phyloP scores from a whole-genome alignment of 1,139 yeast species.

The Yamadazyma diospyri region DNA sequence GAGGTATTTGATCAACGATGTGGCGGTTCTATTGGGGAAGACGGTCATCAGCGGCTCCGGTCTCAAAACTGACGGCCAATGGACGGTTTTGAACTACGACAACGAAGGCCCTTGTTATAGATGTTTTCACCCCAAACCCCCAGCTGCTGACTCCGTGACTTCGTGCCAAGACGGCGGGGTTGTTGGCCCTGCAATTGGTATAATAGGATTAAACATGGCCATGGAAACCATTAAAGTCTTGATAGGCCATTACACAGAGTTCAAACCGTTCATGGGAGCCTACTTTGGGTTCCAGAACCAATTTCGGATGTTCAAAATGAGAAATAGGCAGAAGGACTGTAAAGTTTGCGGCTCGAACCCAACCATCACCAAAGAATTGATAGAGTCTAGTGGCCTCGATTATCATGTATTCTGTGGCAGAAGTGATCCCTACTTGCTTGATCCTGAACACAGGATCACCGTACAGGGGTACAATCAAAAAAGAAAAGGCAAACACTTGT shows the following conservation, averaged over 20 bases:
- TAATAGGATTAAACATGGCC: constrained; percentile 88
- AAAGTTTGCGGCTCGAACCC: constrained; percentile 58
- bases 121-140: constrained; percentile 89
- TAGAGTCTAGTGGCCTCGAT: constrained; percentile 49
- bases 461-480: constrained; percentile 38
- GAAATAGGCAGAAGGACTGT: constrained; percentile 62
- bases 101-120: constrained; percentile 86
- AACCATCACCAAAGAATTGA: constrained; percentile 41
- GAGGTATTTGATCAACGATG: constrained; percentile 84
- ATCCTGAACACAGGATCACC: constrained; percentile 40
- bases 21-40: constrained; percentile 62
- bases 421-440: constrained; percentile 40
- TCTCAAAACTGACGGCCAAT: constrained; percentile 85
- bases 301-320: constrained; percentile 74
- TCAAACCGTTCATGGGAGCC: constrained; percentile 65
- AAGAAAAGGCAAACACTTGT: constrained; percentile 13
- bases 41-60: constrained; percentile 93
- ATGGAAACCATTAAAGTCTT: constrained; percentile 78
- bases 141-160: constrained; percentile 77
- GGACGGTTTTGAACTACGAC: constrained; percentile 68
- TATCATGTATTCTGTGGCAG: constrained; percentile 77
- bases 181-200: constrained; percentile 90
- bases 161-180: constrained; percentile 96
- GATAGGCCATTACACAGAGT: constrained; percentile 53
- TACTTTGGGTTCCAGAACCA: constrained; percentile 78